Base-by-base conservation (phyloP, 75 land plant genomes). In the Pinus albicaulis region DNA sequence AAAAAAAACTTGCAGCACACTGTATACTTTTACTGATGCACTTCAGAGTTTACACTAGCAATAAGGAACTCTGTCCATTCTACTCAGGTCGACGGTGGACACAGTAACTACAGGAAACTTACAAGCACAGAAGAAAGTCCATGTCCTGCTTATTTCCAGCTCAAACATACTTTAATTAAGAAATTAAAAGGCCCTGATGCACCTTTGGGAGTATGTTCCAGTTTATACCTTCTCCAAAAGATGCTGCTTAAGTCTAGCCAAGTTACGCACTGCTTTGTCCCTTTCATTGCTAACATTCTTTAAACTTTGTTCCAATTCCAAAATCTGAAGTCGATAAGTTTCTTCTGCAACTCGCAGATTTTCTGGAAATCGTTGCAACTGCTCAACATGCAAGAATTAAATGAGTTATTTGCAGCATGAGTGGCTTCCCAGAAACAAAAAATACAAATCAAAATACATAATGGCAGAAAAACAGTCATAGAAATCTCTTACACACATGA, bases 201-300 rank as follows among this genome's bases (percentile, higher is more conserved):
- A 41, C 20, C 71, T 4, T 2, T 34, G 19, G 70, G 3, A 66
- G 34, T 8, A 20, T 68, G 52, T 41, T 66, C 24, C 28, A 53
- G 13, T 22, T 20, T 23, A 36, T 76, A 91, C 99, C 94, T 93
- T 95, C 59, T 95, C 98, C 76, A 98, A 59, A 72, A 98, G 86
- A 80, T 95, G 98, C 64, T 98, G 92, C 84, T 89, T 98, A 15
- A 98, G 86, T 74, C 99, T 91, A 8, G 81, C 57, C 59, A 95
- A 73, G 73, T 95, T 86, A 74, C 86, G 89, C 59, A 86, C 56
- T 68, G 92, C 95, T 84, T 98, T 95, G 77, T 98, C 99, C 74
- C 90, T 85, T 82, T 89, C 92, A 60, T 38, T 75, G 76, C 77
- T 74, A 41, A 83, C 78, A 69, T 84, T 88, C 74, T 85, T 91